Percentiles rank a stretch among this genome's conserved stretches.
phyloP scores from a whole-genome alignment of 2,329 filamentous ascomycete genomes.

The Cordyceps cateniannulata region DNA sequence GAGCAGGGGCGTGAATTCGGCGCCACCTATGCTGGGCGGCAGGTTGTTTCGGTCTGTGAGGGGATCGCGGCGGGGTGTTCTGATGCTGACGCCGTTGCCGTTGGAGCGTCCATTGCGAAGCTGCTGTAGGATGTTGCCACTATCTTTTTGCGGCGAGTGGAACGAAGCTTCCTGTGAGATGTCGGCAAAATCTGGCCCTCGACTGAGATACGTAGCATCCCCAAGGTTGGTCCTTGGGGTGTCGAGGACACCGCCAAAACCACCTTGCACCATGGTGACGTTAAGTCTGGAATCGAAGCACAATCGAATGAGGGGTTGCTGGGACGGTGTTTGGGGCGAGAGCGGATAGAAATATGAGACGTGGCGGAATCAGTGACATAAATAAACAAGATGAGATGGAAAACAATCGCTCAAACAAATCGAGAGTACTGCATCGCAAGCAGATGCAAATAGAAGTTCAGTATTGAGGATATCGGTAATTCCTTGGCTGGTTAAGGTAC shows the following conservation, averaged over 20 bases:
- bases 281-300: neutral
- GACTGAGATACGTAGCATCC: slow-evolving; percentile 73
- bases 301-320: neutral
- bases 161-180: slow-evolving; percentile 86
- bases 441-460: neutral
- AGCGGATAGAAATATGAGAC: neutral
- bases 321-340: slow-evolving; percentile 14
- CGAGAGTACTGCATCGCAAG: neutral
- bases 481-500: slow-evolving; percentile 16
- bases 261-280: slow-evolving; percentile 54
- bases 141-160: slow-evolving; percentile 63
- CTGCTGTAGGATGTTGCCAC: slow-evolving; percentile 62
- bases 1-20: slow-evolving; percentile 90
- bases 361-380: neutral
- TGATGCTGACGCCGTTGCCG: slow-evolving; percentile 49
- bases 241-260: slow-evolving; percentile 60
- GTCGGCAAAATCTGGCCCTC: slow-evolving; percentile 64
- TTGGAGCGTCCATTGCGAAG: slow-evolving; percentile 60
- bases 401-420: slow-evolving; percentile 14
- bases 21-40: slow-evolving; percentile 55
- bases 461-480: neutral
- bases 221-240: slow-evolving; percentile 80
- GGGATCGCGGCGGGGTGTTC: slow-evolving; percentile 70
- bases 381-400: neutral
- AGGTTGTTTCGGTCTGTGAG: slow-evolving; percentile 68